Evolutionary conservation across 2,329 filamentous ascomycete genomes (phyloP).

Genomic region (Emmonsiellopsis sp.): DNA sequence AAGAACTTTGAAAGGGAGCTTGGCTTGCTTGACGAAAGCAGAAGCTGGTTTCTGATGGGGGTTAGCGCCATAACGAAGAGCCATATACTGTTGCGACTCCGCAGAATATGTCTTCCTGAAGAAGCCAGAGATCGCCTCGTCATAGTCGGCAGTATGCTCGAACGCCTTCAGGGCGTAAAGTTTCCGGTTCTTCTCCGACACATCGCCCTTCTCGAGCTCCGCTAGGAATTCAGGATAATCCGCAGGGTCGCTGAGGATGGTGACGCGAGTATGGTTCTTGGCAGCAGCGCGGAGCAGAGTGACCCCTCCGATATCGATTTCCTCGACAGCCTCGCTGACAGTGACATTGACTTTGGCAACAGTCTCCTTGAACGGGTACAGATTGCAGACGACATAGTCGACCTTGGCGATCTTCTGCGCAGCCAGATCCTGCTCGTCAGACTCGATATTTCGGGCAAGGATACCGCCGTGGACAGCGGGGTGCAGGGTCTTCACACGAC

Average conservation of each 20-base stretch:
- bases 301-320: conserved; percentile 97
- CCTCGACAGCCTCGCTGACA: conserved; percentile 91
- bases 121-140: conserved; percentile 87
- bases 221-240: conserved; percentile 93
- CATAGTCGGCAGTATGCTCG: conserved; percentile 95
- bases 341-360: conserved; percentile 96
- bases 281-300: conserved; percentile 92
- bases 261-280: conserved; percentile 95
- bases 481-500: conserved; percentile 90
- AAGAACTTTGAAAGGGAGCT: conserved; percentile 90
- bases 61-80: conserved; percentile 91
- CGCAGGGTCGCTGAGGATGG: conserved; percentile 84
- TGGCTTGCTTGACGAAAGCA: conserved; percentile 63
- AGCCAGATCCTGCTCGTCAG: conserved; percentile 92
- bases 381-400: conserved; percentile 94
- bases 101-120: conserved; percentile 95
- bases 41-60: conserved; percentile 96
- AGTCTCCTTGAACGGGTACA: conserved; percentile 98
- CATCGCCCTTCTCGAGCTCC: conserved; percentile 77
- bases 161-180: conserved; percentile 94
- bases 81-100: conserved; percentile 70
- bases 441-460: conserved; percentile 84
- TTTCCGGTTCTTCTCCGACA: conserved; percentile 77
- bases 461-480: conserved; percentile 80
- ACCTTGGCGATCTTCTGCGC: conserved; percentile 94